Conservation (phyloP, 2,329 filamentous ascomycete genomes). For the Knoxdaviesia proteae region DNA sequence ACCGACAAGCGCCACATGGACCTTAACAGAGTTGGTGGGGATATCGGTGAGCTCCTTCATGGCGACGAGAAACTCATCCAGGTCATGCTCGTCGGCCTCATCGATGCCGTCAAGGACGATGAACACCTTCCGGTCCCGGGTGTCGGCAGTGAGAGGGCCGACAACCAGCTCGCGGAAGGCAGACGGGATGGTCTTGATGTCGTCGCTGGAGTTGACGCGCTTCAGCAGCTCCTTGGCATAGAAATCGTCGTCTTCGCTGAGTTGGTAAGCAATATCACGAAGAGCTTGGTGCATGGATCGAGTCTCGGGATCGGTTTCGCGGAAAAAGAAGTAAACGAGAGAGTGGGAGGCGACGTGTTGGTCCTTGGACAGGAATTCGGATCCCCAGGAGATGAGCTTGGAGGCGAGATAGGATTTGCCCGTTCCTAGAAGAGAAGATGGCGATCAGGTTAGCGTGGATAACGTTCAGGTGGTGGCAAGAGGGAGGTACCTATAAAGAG, state of each 20-base stretch:
- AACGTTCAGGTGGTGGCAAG: too few species aligned
- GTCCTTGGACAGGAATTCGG: slow-evolving; percentile 13
- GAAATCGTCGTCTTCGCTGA: slow-evolving; percentile 21
- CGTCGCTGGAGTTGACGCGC: slow-evolving; percentile 14
- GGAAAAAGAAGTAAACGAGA: slow-evolving; percentile 26
- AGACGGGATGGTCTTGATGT: slow-evolving; percentile 21
- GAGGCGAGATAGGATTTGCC: slow-evolving; percentile 25
- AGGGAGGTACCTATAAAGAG: not conserved
- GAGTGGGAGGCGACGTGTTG: slow-evolving; percentile 6
- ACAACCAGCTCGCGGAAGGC: slow-evolving; percentile 20
- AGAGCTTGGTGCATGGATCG: slow-evolving; percentile 22
- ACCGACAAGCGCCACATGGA: slow-evolving; percentile 20
- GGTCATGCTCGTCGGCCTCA: slow-evolving; percentile 18
- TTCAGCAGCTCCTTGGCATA: slow-evolving; percentile 20
- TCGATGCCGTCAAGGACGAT: slow-evolving; percentile 26
- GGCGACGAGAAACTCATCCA: slow-evolving; percentile 13
- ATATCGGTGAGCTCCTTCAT: slow-evolving; percentile 12
- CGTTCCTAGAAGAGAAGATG: slow-evolving; percentile 10
- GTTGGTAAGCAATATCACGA: slow-evolving; percentile 23
- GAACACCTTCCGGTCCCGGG: slow-evolving; percentile 15
- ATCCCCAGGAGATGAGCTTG: slow-evolving; percentile 19
- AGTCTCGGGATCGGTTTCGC: slow-evolving; percentile 23
- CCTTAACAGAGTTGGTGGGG: slow-evolving; percentile 7
- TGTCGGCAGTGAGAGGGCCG: slow-evolving; percentile 15
- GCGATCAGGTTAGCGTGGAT: not conserved